These are phyloP conservation scores for Microstegium vimineum DNA, from an alignment of 176 grass and related monocot species.

Conservation along the genomic window DNA sequence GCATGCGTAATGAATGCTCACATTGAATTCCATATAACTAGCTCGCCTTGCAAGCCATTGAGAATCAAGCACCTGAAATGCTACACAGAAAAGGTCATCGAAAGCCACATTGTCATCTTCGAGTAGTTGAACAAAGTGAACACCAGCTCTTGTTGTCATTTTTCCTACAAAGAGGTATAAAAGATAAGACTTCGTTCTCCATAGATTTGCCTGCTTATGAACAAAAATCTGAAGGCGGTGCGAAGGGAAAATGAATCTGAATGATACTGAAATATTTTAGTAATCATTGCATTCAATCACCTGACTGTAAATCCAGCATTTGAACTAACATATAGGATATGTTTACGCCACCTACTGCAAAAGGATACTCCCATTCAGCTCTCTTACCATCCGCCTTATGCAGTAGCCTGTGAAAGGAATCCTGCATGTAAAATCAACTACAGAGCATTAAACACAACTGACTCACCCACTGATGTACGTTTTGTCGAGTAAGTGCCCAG, in stretches of 20 bases:
- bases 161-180: slow-evolving; percentile 39
- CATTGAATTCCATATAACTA: slow-evolving; percentile 95
- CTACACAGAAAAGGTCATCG: slow-evolving; percentile 80
- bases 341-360: slow-evolving; percentile 66
- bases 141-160: slow-evolving; percentile 51
- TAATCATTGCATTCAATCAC: slow-evolving; percentile 27
- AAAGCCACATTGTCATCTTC: slow-evolving; percentile 66
- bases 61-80: slow-evolving; percentile 70
- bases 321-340: slow-evolving; percentile 67
- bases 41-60: slow-evolving; percentile 70
- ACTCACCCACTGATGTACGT: background rate
- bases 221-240: background rate
- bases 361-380: slow-evolving; percentile 79
- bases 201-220: slow-evolving; percentile 7
- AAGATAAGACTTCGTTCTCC: background rate
- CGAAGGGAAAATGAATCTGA: background rate
- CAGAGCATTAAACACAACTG: slow-evolving; percentile 23
- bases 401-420: slow-evolving; percentile 67
- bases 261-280: background rate
- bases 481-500: slow-evolving; percentile 11
- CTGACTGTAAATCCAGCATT: slow-evolving; percentile 68
- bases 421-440: slow-evolving; percentile 39
- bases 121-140: slow-evolving; percentile 61
- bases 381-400: slow-evolving; percentile 57
- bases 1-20: slow-evolving; percentile 17